Percentiles rank a stretch among this genome's conserved stretches.
Conservation (phyloP, 768 basidiomycete species). For the Pilatotrama ljubarskyi region DNA sequence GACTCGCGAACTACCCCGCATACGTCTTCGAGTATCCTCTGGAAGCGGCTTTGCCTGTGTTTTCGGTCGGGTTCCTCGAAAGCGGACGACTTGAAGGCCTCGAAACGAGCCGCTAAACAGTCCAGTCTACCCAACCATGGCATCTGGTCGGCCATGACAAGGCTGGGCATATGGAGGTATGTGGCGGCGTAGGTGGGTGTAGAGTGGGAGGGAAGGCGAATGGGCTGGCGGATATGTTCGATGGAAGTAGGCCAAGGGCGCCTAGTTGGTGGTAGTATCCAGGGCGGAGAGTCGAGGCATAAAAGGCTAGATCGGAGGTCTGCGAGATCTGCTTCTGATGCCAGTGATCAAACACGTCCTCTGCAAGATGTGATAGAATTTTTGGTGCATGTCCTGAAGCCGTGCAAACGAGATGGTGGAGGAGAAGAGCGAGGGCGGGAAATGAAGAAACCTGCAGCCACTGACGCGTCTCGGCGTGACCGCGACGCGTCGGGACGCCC, state of each 20-base stretch:
- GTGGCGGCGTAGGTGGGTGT: neutral
- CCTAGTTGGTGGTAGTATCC: constrained; percentile 9
- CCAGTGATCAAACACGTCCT: neutral
- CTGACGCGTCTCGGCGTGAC: constrained; percentile 16
- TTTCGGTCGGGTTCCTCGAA: constrained; percentile 13
- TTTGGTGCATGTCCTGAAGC: too few species aligned
- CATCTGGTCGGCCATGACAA: neutral
- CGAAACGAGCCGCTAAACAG: constrained; percentile 5
- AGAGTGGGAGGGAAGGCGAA: neutral
- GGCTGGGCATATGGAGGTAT: neutral
- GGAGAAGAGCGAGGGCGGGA: neutral
- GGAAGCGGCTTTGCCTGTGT: neutral
- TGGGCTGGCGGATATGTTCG: constrained; percentile 3
- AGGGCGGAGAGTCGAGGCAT: constrained; percentile 1
- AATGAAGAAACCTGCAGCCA: neutral
- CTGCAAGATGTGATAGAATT: neutral
- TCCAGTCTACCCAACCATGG: constrained; percentile 1
- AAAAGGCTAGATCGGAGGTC: constrained; percentile 1
- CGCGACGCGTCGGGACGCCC: constrained; percentile 10
- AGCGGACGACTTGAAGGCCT: constrained; percentile 1
- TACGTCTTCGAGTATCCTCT: constrained; percentile 8
- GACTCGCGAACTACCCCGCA: constrained; percentile 19
- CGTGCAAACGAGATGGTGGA: neutral
- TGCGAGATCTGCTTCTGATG: neutral
- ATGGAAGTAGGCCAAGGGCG: constrained; percentile 6